Percentiles rank a stretch among this genome's conserved stretches.
Evolutionary conservation across 2,329 filamentous ascomycete genomes (phyloP).

Genomic region (Anthostomella pinea): DNA sequence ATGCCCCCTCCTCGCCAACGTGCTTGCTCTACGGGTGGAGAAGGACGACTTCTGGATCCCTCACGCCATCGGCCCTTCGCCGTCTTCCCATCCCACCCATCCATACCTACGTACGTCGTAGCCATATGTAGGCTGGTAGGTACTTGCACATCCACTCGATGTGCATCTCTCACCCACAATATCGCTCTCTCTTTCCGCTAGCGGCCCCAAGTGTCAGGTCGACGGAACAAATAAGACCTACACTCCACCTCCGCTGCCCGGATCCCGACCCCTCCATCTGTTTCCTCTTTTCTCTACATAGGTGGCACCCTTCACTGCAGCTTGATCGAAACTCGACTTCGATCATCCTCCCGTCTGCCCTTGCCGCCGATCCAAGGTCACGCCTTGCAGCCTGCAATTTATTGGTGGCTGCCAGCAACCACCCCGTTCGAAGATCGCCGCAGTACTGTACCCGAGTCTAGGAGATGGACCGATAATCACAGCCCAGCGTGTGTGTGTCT

Average conservation of each 20-base stretch:
- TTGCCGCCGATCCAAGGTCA: too few species aligned
- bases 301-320: conserved; percentile 24
- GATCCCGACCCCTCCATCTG: conserved; percentile 31
- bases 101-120: too few species aligned
- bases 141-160: too few species aligned
- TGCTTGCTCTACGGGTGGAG: conserved; percentile 22
- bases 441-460: conserved; percentile 22
- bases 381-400: too few species aligned
- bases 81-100: conserved; percentile 27
- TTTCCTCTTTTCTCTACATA: conserved; percentile 25
- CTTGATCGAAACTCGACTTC: conserved; percentile 25
- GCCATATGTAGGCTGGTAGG: too few species aligned
- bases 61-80: conserved; percentile 22
- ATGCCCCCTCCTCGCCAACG: conserved; percentile 13
- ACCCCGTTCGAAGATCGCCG: conserved; percentile 20
- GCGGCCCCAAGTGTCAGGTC: conserved; percentile 33
- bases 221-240: conserved; percentile 32
- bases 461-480: conserved; percentile 21
- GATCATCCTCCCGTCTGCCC: conserved; percentile 21
- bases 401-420: conserved; percentile 10
- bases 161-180: conserved; percentile 32
- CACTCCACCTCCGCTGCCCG: conserved; percentile 31
- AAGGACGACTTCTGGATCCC: conserved; percentile 12
- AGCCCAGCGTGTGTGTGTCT: neutral
- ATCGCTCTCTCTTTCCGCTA: conserved; percentile 27